Base-by-base conservation (phyloP, 2,329 filamentous ascomycete species). In the Ampelomyces quisqualis region DNA sequence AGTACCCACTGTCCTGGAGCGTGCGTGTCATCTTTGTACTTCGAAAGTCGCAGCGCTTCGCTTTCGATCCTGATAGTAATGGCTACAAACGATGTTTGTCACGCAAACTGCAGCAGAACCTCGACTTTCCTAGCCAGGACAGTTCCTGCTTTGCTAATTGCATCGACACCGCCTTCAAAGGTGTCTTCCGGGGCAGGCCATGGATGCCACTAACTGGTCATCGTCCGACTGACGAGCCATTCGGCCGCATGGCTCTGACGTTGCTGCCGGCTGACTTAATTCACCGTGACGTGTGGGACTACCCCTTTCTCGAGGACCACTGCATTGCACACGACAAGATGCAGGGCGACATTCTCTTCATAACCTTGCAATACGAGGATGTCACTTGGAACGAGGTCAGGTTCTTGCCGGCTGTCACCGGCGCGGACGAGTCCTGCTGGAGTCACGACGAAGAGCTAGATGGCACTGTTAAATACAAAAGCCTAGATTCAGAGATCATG, bases 261-360 rank as follows among this genome's bases (percentile, higher is more conserved):
- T 49, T 61, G 17, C 57, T 71, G 2, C 60, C 65, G 2, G 51
- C 56, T 13, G 62, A 69, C 26, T 56, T 65, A 26, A 45, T 60
- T 22, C 55, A 64, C 30, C 57, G 58, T n/a, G 53, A 58, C 28
- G 55, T 68, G 3, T 71, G 68, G 68, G 65, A 70, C 35, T 67
- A 67, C 30, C 56, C 61, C 3, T 71, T 70, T 41, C 52, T 71
- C 17, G 68, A 70, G 24, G 61, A 69, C 21, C 66, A 70, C 42
- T 71, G 68, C 43, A 65, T 70, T 29, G 62, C 66, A 7, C 65
- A 69, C 47, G 68, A 71, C 51, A 70, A 71, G 48, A 58, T 69
- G 57, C 66, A 67, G 27, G 68, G 68, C 20, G 67, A 71, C 37
- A 39, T 71, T 11, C 62, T 71, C 13, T 70, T 69, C 55, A 62